Conservation (phyloP, 176 grass and related monocot genomes). For the Saccharum spontaneum region DNA sequence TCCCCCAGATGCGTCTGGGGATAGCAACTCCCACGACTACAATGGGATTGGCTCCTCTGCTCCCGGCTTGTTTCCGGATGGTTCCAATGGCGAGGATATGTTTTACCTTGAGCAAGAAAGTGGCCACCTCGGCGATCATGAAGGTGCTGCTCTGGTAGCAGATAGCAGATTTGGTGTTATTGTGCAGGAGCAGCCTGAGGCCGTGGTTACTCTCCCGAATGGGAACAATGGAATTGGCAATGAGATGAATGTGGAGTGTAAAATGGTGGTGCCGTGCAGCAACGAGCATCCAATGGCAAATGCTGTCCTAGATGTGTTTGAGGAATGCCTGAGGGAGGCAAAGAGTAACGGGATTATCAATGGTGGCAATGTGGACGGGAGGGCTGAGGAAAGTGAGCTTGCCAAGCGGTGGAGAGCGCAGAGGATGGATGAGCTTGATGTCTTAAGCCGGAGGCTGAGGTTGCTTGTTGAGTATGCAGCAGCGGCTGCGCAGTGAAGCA, state of each 20-base stretch:
- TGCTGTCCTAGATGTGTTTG: slow-evolving; percentile 66
- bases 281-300: slow-evolving; percentile 48
- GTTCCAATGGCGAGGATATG: slow-evolving; percentile 4
- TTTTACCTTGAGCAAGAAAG: slow-evolving; percentile 42
- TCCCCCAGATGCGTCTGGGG: slow-evolving; percentile 18
- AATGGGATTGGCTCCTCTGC: slow-evolving; percentile 35
- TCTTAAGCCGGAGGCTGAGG: slow-evolving; percentile 60
- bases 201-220: neutral
- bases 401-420: slow-evolving; percentile 61
- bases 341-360: slow-evolving; percentile 8
- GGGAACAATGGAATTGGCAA: neutral
- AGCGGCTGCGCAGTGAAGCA: slow-evolving; percentile 26
- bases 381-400: slow-evolving; percentile 34
- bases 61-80: neutral
- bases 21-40: slow-evolving; percentile 43
- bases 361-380: slow-evolving; percentile 3
- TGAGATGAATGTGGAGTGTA: slow-evolving; percentile 37
- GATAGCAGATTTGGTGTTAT: slow-evolving; percentile 32
- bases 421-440: slow-evolving; percentile 73
- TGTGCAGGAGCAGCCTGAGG: slow-evolving; percentile 29
- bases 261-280: slow-evolving; percentile 18
- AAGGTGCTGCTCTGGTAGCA: slow-evolving; percentile 7
- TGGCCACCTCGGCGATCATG: slow-evolving; percentile 15
- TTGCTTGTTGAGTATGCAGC: slow-evolving; percentile 60
- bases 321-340: slow-evolving; percentile 66